Percentiles rank a stretch among this genome's conserved stretches.
phyloP scores from a whole-genome alignment of 2,329 filamentous ascomycete genomes.

The Trichoderma aggressivum region DNA sequence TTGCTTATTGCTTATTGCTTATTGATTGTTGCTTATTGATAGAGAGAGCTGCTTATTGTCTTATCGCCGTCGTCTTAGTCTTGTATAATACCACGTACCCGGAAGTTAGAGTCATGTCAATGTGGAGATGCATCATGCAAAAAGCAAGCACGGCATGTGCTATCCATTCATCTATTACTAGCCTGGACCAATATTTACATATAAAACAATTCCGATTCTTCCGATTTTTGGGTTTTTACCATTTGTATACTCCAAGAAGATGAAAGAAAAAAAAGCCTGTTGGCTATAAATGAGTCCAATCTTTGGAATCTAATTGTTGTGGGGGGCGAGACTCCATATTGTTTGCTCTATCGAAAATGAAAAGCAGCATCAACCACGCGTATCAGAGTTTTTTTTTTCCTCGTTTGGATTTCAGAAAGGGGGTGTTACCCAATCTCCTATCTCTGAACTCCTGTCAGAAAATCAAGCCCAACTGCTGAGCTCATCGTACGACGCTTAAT shows the following conservation, averaged over 20 bases:
- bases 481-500: not conserved
- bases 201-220: not conserved
- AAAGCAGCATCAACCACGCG: not conserved
- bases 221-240: not conserved
- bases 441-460: not conserved
- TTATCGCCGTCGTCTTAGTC: not conserved
- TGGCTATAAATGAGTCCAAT: not conserved
- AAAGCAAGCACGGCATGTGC: not conserved
- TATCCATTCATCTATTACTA: constrained; percentile 9
- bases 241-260: not conserved
- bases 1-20: not conserved
- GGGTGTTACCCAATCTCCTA: not conserved
- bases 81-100: not conserved
- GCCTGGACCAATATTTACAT: not conserved
- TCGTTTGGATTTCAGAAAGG: not conserved
- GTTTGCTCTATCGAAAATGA: constrained; percentile 1
- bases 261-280: not conserved
- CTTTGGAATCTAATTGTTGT: not conserved
- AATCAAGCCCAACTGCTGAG: not conserved
- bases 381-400: not conserved
- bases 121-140: not conserved
- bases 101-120: not conserved
- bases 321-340: not conserved
- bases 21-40: not conserved
- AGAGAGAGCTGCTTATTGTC: not conserved